Evolutionary conservation across 169 alveolate species (phyloP).

Genomic region (Besnoitia besnoiti): DNA sequence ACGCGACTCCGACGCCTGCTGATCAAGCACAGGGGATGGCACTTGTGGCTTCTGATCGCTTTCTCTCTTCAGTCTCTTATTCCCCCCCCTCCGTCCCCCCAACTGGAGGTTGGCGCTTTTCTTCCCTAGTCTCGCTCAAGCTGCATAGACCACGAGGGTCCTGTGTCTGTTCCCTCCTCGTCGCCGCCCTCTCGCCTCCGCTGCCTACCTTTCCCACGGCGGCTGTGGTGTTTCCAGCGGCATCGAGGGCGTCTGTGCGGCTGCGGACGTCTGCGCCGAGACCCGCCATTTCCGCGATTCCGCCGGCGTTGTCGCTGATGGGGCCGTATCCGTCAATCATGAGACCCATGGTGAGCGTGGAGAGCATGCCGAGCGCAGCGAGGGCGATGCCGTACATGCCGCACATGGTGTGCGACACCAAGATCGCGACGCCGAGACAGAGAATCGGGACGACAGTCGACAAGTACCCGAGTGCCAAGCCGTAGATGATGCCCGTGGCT

Average conservation of each 20-base stretch:
- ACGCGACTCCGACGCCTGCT: no score
- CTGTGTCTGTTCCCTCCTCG: background rate
- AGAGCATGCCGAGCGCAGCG: conserved; percentile 92
- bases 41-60: no score
- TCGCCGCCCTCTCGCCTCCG: no score
- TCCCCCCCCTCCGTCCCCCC: no score
- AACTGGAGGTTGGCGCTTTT: no score
- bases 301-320: conserved; percentile 94
- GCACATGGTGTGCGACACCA: conserved; percentile 80
- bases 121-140: no score
- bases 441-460: conserved; percentile 87
- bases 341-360: conserved; percentile 86
- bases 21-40: no score
- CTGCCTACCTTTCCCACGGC: conserved; percentile 83
- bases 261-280: conserved; percentile 85
- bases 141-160: no score
- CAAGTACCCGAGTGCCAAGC: conserved; percentile 89
- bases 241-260: conserved; percentile 90
- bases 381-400: conserved; percentile 88
- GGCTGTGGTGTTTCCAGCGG: conserved; percentile 93
- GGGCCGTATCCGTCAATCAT: conserved; percentile 93
- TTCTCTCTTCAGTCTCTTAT: no score
- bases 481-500: conserved; percentile 87
- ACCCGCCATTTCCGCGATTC: conserved; percentile 92
- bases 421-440: conserved; percentile 81